A percentile compares a stretch with the other conserved stretches of the same genome.
Evolutionary conservation across 225 moss, liverwort and hornwort genomes (phyloP).

Genomic region (Takakia lepidozioides): DNA sequence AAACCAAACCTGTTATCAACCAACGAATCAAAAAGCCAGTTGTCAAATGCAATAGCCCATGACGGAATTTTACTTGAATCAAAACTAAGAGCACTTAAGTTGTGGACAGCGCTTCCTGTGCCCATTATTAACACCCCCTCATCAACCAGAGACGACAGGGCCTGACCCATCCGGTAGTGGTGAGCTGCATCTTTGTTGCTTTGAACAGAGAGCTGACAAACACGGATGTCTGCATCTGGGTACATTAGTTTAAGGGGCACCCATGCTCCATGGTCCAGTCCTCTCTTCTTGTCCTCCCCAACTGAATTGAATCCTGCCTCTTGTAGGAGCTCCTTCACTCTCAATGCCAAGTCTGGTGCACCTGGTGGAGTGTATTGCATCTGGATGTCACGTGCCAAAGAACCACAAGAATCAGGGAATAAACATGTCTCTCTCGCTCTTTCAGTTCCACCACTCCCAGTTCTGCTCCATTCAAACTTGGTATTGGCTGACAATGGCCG

Average conservation of each 20-base stretch:
- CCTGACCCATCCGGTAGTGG: conserved; percentile 69
- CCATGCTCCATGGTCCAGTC: conserved; percentile 92
- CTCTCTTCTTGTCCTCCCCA: conserved; percentile 46
- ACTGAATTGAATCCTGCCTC: conserved; percentile 61
- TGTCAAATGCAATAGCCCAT: conserved; percentile 62
- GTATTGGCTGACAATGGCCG: no score
- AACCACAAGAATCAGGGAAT: no score
- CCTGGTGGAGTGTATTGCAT: conserved; percentile 71
- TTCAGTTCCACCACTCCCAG: no score
- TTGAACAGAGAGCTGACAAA: conserved; percentile 69
- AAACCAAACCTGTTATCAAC: conserved; percentile 42
- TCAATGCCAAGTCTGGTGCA: conserved; percentile 48
- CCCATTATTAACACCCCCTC: conserved; percentile 80
- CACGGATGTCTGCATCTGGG: conserved; percentile 62
- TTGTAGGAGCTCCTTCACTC: conserved; percentile 53
- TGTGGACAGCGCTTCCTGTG: conserved; percentile 75
- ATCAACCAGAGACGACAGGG: conserved; percentile 60
- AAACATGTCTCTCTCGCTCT: no score
- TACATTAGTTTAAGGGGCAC: conserved; percentile 62
- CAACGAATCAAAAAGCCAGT: conserved; percentile 56
- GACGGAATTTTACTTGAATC: conserved; percentile 6
- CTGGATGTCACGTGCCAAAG: conserved; percentile 14
- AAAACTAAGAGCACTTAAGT: conserved; percentile 12
- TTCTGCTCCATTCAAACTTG: no score
- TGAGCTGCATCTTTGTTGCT: conserved; percentile 36